Base-by-base conservation (phyloP, 306 rosid species). In the Quercus glauca region DNA sequence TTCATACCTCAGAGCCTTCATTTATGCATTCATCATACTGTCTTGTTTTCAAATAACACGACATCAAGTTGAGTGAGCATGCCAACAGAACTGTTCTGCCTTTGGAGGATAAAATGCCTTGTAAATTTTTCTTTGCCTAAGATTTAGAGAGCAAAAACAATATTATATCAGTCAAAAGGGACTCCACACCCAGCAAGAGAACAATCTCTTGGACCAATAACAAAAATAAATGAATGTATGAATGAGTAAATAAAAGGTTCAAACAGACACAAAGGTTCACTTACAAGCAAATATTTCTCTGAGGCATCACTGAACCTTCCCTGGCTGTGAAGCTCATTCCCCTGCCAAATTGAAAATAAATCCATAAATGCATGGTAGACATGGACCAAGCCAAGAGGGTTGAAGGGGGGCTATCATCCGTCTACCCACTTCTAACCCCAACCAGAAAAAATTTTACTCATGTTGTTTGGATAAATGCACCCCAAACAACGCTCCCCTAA, bases 11-110 rank as follows among this genome's bases (percentile, higher is more conserved):
- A 52, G 92, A 91, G 75, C 99, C 99, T 87, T 96, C 97, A 64
- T 81, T 80, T 80, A 93, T 59, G 80, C 99, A 96, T 70, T 96
- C 97, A 55, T 87, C 86, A 76, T 89, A 93, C 85, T 91, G 91
- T 74, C 52, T 82, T 77, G 94, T 93, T 89, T 93, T 96, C 89
- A 96, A 85, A 92, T 91, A 93, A 82, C 99, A 96, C 73, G 98
- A 90, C 98, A 93, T 96, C 91, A 87, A 86, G 86, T 96, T 96
- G 78, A 93, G 99, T 2, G 99, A 93, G 87, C 98, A 90, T 12
- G 99, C 99, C 92, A 86, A 73, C 84, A 79, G 83, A 81, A 96
- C 88, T 56, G 88, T 74, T 81, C 81, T 90, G 83, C 97, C 93
- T 87, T 89, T 88, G 37, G 89, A 88, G 43, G 94, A 83, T 82